Evolutionary conservation across 495 filamentous ascomycete species (phyloP).

Genomic region (Penicillium simplicissimum): DNA sequence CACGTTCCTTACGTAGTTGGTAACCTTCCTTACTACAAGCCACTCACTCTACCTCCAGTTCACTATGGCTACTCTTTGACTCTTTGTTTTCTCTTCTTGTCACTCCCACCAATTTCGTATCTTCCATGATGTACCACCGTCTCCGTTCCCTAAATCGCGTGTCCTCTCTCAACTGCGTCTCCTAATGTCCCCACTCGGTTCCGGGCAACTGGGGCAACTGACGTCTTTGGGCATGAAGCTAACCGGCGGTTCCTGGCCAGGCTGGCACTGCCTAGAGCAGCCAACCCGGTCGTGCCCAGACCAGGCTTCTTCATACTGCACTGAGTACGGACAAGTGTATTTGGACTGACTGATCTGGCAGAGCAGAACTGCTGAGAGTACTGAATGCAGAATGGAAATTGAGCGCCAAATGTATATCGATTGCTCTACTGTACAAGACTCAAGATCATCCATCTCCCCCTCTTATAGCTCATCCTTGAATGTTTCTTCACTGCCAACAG

Average conservation of each 20-base stretch:
- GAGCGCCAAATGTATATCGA: conserved; percentile 1
- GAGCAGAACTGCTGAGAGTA: neutral
- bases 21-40: too few species aligned
- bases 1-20: conserved; percentile 34
- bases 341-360: neutral
- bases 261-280: neutral
- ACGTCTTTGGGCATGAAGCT: conserved; percentile 34
- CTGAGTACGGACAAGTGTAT: neutral
- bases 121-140: neutral
- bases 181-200: conserved; percentile 23
- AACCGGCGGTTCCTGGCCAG: conserved; percentile 24
- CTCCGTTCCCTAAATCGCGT: neutral
- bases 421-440: conserved; percentile 13
- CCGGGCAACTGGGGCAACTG: conserved; percentile 29
- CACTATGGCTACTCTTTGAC: neutral
- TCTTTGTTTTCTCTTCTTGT: neutral
- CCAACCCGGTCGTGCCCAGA: neutral
- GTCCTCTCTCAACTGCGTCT: conserved; percentile 6
- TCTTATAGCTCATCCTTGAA: conserved; percentile 58
- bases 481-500: conserved; percentile 51
- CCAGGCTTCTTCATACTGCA: neutral
- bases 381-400: neutral
- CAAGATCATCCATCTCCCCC: neutral
- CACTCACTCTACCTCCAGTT: neutral
- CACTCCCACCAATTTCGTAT: neutral